Evolutionary conservation across 148 eudicot genomes (phyloP), one percentile per base, ranked within the genome.

Genomic region (Bassia scoparia): DNA sequence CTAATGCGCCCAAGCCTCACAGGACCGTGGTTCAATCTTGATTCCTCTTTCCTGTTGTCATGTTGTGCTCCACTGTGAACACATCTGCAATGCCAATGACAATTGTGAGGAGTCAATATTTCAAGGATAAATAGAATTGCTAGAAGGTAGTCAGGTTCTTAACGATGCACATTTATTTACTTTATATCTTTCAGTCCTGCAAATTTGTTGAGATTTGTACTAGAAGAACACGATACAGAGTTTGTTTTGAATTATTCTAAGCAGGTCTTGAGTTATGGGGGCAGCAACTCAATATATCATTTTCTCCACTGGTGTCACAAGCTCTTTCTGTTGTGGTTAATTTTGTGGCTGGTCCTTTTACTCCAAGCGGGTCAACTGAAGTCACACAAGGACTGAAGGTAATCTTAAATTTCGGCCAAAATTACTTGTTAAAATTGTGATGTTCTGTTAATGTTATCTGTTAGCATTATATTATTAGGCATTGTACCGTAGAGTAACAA

Each of bases 1-100:
- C 98, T 66, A 94, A 89, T 77, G 95, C 96, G 65, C 93, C 97
- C 49, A 89, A 92, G 76, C 96, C 97, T 84, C 97, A 92, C 60
- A 86, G 96, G 69, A 81, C 87, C 29, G 74, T 80, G 44, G 77
- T 80, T 76, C 87, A 78, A 37, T 49, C 74, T n/a, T 74, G 50
- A 74, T 38, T 16, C 26, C 48, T 68, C 33, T 17, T 24, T 56
- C 53, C 21, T 6, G 1, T 16, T 43, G 31, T 50, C 17, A 21
- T 43, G 11, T 24, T 23, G 52, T n/a, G 43, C 27, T 63, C 46
- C 29, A 35, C 17, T 11, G 16, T 63, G 4, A 59, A 30, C 7
- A 4, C 20, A 59, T 30, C 9, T 5, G 4, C 17, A 9, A 11
- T 59, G 30, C 37, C 1, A 59, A 27, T 59, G 63, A 59, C 15